These are phyloP conservation scores for Domatiomyces globalis DNA, from an alignment of 2,329 filamentous ascomycete species.

Conservation along the genomic window DNA sequence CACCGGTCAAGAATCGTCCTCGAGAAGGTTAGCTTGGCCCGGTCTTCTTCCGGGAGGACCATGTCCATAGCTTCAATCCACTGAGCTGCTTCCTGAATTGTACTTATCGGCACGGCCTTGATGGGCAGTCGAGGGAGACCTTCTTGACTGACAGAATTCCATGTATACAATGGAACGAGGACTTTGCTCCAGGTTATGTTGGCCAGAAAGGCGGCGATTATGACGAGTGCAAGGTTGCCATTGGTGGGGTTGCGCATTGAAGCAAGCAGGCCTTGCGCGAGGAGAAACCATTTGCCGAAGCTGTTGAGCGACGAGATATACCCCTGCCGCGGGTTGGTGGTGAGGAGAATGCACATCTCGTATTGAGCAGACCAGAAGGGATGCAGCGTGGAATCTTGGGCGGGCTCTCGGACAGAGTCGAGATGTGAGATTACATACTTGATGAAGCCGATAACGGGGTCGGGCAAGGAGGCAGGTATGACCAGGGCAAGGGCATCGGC, in stretches of 20 bases:
- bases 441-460: slow-evolving; percentile 14
- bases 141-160: background rate
- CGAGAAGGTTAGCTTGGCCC: slow-evolving; percentile 1
- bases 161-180: background rate
- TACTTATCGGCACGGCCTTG: background rate
- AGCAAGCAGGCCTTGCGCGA: slow-evolving; percentile 8
- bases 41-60: background rate
- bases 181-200: background rate
- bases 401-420: background rate
- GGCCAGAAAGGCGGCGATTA: slow-evolving; percentile 26
- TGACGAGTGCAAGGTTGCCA: slow-evolving; percentile 19
- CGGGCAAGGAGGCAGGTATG: slow-evolving; percentile 2
- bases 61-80: slow-evolving; percentile 3
- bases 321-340: slow-evolving; percentile 5
- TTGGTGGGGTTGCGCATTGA: slow-evolving; percentile 19
- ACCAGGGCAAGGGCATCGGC: background rate
- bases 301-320: slow-evolving; percentile 7
- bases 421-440: background rate
- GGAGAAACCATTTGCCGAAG: background rate
- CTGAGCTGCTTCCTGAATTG: background rate
- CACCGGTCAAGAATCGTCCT: background rate
- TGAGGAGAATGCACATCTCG: background rate
- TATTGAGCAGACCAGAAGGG: background rate
- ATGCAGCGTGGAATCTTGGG: background rate
- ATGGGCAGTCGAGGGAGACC: background rate